Evolutionary conservation across 2,329 filamentous ascomycete species (phyloP), one percentile per base, ranked within the genome.

Genomic region (Xylariomycetidae sp.): DNA sequence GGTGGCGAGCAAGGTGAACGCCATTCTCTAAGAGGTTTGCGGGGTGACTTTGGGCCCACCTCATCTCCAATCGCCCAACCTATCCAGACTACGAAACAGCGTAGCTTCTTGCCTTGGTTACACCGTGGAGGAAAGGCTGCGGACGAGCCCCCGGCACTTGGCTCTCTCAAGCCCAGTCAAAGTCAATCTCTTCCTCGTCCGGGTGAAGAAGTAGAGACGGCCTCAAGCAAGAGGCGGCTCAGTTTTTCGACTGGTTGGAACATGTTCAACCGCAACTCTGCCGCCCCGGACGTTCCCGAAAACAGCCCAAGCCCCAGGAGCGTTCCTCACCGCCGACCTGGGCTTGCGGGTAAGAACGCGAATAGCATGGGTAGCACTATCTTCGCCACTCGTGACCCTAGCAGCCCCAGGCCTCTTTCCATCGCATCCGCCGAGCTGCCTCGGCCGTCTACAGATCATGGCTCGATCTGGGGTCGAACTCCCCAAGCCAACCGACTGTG

Each of bases 391-490:
- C 64, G 71, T 23, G 74, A 78, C 25, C 63, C 68, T 3, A 67
- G 69, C 53, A 70, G 72, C 53, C 80, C 84, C 1, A 68, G 83
- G 13, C 82, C 84, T 10, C 67, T 75, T 1, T 85, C 81, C 2
- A 81, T 82, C 38, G 75, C 77, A 10, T 85, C 81, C 0, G 71
- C 70, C 5, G 82, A 85, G 38, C 67, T 89, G 32, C 82, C 85
- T 2, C 72, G 85, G 29, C 86, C 85, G 5, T 89, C 85, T 1
- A 84, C 82, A 2, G 86, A 92, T 41, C 85, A 80, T 42, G 75
- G 79, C 29, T 83, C 81, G 16, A 85, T 88, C 40, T 86, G 83
- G 60, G 82, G 79, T 55, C 70, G 72, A 1, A 65, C 66, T 22
- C 80, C 43, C 5, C 48, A 75, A 38, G 58, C 58, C 29, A 73